Base-by-base conservation (phyloP, 164 flowering plant genomes). In the Tinospora cordifolia region DNA sequence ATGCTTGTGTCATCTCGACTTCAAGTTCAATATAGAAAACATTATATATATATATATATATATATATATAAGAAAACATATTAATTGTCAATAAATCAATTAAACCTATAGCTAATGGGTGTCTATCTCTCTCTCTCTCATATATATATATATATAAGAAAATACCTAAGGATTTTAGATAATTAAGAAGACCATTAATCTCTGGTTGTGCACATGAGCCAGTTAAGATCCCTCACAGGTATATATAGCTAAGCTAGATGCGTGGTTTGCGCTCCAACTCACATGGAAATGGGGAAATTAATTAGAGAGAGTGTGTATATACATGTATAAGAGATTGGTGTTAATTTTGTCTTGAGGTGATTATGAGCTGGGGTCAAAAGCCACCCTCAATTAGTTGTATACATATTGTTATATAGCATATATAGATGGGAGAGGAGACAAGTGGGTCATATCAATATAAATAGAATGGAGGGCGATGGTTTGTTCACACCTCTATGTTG, bases 401-500 rank as follows among this genome's bases (percentile, higher is more conserved):
- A 1, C 4, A 30, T 21, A n/a, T 54, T 54, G 60, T 5, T 19
- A 44, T 44, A 44, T 6, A n/a, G 59, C 1, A 51, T 51, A 15
- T 15, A n/a, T 51, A 51, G 59, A 51, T n/a, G 6, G 36, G 36
- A 30, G 36, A 30, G 36, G 36, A 30, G 36, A 51, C 21, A 30
- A n/a, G 59, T 51, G 59, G 59, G 59, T 51, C 59, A 15, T 22
- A 17, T 2, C 17, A 7, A 51, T 51, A 6, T 17, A 51, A 51
- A 15, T 54, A 19, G 21, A 44, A 44, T 9, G 60, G 24, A 54
- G 60, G 24, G 46, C 46, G 10, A 10, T 44, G 47, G 47, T 54
- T 34, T 60, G 63, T 60, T 60, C 63, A 60, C 63, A 60, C 73
- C 19, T 71, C 22, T 22, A 9, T 8, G 22, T 58, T 22, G 44